Percentiles rank a stretch among this genome's conserved stretches.
Conservation (phyloP, 306 rosid species). For the Cucurbita ficifolia region DNA sequence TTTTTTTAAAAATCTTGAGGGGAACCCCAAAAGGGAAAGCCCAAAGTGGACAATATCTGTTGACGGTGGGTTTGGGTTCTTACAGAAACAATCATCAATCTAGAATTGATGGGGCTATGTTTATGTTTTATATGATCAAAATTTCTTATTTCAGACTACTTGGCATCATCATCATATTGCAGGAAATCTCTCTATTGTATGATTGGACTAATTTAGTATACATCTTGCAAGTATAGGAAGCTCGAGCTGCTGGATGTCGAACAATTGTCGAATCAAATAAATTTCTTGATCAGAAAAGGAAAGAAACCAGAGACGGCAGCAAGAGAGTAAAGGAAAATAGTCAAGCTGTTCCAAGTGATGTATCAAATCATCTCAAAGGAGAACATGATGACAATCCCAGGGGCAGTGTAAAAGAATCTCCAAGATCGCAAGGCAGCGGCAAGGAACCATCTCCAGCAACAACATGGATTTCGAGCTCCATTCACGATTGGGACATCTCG, state of each 20-base stretch:
- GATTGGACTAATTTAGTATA: neutral
- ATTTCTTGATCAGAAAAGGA: conserved; percentile 42
- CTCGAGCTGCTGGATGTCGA: conserved; percentile 66
- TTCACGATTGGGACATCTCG: conserved; percentile 61
- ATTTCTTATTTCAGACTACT: neutral
- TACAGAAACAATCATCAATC: neutral
- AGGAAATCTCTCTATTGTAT: neutral
- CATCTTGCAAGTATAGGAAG: conserved; percentile 34
- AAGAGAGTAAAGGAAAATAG: conserved; percentile 25
- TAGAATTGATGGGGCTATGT: neutral
- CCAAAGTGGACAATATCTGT: too few relatives aligned
- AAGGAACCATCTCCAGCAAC: conserved; percentile 26
- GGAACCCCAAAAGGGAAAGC: too few relatives aligned
- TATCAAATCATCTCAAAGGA: conserved; percentile 25
- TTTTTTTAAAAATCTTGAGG: too few relatives aligned
- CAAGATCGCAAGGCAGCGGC: conserved; percentile 11
- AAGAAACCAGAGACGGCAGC: conserved; percentile 28
- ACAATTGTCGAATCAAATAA: conserved; percentile 42
- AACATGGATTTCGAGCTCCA: conserved; percentile 18
- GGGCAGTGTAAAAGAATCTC: conserved; percentile 21
- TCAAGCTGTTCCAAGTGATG: conserved; percentile 33
- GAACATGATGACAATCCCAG: conserved; percentile 34
- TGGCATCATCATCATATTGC: neutral
- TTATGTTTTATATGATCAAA: neutral
- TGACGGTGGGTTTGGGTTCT: too few relatives aligned